Base-by-base conservation (phyloP, 2,329 filamentous ascomycete genomes). In the Myrmaecium sp. region DNA sequence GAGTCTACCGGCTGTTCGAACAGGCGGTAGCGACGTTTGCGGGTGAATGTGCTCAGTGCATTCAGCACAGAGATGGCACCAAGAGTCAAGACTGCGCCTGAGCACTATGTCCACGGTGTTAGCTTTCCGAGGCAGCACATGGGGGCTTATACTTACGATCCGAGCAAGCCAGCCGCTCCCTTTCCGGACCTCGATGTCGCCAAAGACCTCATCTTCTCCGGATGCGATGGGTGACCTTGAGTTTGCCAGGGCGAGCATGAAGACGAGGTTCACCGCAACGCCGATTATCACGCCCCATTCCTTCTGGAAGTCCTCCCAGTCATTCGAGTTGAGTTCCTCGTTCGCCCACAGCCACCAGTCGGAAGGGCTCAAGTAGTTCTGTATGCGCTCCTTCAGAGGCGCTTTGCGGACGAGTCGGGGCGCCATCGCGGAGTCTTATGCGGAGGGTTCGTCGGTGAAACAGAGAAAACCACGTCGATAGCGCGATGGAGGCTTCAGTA, bases 281-380 rank as follows among this genome's bases (percentile, higher is more conserved):
- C 83, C 86, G 11, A 92, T 58, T 27, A 80, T 73, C 4, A 72
- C 68, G 14, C 81, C 78, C 49, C 81, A 76, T 18, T 72, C 57
- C 38, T 79, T 75, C 34, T 72, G 59, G 33, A 69, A 58, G 12
- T 86, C 81, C 39, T 94, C 80, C 73, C 83, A 91, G 41, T 93
- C 80, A 44, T 77, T 74, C 15, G 82, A 82, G 47, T 94, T 84
- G 33, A 98, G 66, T 54, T 93, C 81, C 49, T 95, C 86, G 0
- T 81, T 91, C 2, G 92, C 54, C 78, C 82, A 93, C 11, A 98
- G 69, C 28, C 89, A 57, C 44, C 86, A 79, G 54, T 98, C 89
- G 57, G 79, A 75, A 3, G 81, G 82, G 45, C 95, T 86, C 32
- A 94, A 59, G 50, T 72, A 72, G 30, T 78, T 65, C 47, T 72